phyloP scores from a whole-genome alignment of 495 filamentous ascomycete genomes.

The Penicillium turbatum region DNA sequence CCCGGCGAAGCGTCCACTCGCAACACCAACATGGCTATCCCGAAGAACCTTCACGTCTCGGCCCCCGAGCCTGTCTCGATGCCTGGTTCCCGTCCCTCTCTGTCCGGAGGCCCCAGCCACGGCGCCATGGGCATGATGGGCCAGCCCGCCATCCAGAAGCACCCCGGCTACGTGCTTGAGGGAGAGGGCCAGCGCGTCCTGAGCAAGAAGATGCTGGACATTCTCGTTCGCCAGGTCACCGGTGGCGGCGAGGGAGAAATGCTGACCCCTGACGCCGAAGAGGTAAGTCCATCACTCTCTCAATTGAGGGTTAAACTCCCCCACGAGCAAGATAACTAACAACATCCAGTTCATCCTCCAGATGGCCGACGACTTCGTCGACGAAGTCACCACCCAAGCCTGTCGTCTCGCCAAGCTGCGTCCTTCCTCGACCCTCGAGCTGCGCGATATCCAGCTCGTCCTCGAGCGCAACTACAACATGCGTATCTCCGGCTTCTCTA shows the following conservation, averaged over 20 bases:
- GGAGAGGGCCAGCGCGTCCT: slow-evolving; percentile 84
- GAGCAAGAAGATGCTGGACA: slow-evolving; percentile 94
- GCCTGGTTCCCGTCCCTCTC: slow-evolving; percentile 68
- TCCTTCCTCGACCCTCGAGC: slow-evolving; percentile 80
- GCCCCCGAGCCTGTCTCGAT: slow-evolving; percentile 67
- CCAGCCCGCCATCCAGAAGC: slow-evolving; percentile 78
- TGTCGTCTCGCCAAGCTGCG: slow-evolving; percentile 92
- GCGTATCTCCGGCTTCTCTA: slow-evolving; percentile 88
- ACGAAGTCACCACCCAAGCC: slow-evolving; percentile 77
- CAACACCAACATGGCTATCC: slow-evolving; percentile 67
- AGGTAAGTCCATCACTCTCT: slow-evolving; percentile 53
- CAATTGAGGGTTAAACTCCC: neutral
- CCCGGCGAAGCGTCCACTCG: slow-evolving; percentile 43
- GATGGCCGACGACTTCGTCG: slow-evolving; percentile 91
- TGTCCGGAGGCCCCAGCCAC: slow-evolving; percentile 68
- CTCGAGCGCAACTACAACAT: slow-evolving; percentile 98
- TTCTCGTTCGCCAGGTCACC: slow-evolving; percentile 88
- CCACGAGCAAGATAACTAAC: slow-evolving; percentile 7
- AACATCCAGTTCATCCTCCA: slow-evolving; percentile 67
- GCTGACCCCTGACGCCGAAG: slow-evolving; percentile 88
- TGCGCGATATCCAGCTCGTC: slow-evolving; percentile 90
- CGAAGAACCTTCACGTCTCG: slow-evolving; percentile 67
- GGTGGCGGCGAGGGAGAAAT: slow-evolving; percentile 67
- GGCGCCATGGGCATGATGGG: slow-evolving; percentile 72
- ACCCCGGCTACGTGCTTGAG: slow-evolving; percentile 77